These are phyloP conservation scores for Suhomyces kunorum DNA, from an alignment of 1,139 yeast genomes.

Conservation along the genomic window DNA sequence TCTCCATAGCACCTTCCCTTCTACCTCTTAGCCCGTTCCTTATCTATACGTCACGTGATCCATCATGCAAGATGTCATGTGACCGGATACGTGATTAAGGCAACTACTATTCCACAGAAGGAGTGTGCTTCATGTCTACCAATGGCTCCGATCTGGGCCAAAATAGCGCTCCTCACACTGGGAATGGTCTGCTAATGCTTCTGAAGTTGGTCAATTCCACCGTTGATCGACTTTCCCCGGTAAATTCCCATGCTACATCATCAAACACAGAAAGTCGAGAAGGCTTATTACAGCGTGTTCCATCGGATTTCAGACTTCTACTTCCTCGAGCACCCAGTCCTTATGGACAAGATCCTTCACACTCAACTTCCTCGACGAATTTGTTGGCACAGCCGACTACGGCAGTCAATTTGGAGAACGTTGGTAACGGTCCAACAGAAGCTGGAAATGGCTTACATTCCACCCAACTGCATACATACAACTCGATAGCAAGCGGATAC, in stretches of 20 bases:
- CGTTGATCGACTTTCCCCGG: neutral
- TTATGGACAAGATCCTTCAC: neutral
- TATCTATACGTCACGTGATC: neutral
- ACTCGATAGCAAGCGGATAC: slow-evolving; percentile 1
- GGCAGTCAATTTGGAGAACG: slow-evolving; percentile 23
- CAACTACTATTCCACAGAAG: neutral
- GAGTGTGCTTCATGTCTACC: neutral
- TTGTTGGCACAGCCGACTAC: slow-evolving; percentile 22
- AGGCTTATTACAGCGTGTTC: neutral
- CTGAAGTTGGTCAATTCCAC: neutral
- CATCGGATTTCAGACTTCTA: slow-evolving; percentile 3
- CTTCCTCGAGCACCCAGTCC: slow-evolving; percentile 7
- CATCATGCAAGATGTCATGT: neutral
- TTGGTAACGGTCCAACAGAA: slow-evolving; percentile 10
- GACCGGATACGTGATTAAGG: neutral
- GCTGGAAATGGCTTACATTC: slow-evolving; percentile 5
- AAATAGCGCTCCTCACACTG: neutral
- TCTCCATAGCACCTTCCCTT: too few relatives aligned
- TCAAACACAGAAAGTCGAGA: neutral
- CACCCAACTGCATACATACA: slow-evolving; percentile 10
- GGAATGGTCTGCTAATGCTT: neutral
- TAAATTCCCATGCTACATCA: neutral
- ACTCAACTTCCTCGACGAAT: neutral
- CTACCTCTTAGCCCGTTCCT: too few relatives aligned
- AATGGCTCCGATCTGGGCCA: neutral